A percentile compares a stretch with the other conserved stretches of the same genome.
Evolutionary conservation across 2,329 filamentous ascomycete species (phyloP).

Genomic region (Trichoderma sp.): DNA sequence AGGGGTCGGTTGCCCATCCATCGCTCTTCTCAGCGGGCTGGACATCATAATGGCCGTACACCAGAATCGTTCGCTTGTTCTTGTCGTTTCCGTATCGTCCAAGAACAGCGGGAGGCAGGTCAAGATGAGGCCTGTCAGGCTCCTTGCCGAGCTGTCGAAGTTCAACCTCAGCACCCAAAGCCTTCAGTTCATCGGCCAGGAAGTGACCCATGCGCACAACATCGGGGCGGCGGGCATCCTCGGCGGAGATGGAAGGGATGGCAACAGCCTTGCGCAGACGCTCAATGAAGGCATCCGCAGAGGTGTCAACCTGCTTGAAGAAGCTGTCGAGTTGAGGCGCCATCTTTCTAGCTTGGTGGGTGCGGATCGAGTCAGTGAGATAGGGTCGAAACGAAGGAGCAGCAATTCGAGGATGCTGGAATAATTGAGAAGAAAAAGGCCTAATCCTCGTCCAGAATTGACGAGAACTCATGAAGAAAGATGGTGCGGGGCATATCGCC

Average conservation of each 20-base stretch:
- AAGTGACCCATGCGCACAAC: slow-evolving; percentile 97
- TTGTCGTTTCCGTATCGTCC: slow-evolving; percentile 90
- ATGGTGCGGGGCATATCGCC: slow-evolving; percentile 53
- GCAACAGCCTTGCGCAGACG: slow-evolving; percentile 89
- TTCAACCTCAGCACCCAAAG: slow-evolving; percentile 84
- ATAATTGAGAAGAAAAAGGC: slow-evolving; percentile 33
- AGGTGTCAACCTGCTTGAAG: slow-evolving; percentile 87
- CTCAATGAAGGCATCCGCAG: slow-evolving; percentile 83
- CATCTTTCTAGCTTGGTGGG: slow-evolving; percentile 74
- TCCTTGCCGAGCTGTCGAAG: slow-evolving; percentile 87
- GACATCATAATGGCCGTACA: slow-evolving; percentile 99
- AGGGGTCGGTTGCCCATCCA: slow-evolving; percentile 95
- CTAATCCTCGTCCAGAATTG: slow-evolving; percentile 30
- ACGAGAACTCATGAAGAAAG: slow-evolving; percentile 40
- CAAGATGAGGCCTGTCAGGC: slow-evolving; percentile 84
- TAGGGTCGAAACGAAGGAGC: slow-evolving; percentile 46
- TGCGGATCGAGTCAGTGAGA: slow-evolving; percentile 56
- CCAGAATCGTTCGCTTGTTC: slow-evolving; percentile 90
- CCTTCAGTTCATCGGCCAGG: slow-evolving; percentile 79
- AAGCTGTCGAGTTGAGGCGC: slow-evolving; percentile 87
- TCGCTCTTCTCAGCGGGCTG: slow-evolving; percentile 93
- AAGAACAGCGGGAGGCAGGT: slow-evolving; percentile 90
- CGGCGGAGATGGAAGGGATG: slow-evolving; percentile 93
- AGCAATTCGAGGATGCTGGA: slow-evolving; percentile 10
- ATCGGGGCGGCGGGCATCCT: slow-evolving; percentile 85